Evolutionary conservation across 2,329 filamentous ascomycete species (phyloP), one percentile per base, ranked within the genome.

Genomic region (Monilinia vaccinii-corymbosi): DNA sequence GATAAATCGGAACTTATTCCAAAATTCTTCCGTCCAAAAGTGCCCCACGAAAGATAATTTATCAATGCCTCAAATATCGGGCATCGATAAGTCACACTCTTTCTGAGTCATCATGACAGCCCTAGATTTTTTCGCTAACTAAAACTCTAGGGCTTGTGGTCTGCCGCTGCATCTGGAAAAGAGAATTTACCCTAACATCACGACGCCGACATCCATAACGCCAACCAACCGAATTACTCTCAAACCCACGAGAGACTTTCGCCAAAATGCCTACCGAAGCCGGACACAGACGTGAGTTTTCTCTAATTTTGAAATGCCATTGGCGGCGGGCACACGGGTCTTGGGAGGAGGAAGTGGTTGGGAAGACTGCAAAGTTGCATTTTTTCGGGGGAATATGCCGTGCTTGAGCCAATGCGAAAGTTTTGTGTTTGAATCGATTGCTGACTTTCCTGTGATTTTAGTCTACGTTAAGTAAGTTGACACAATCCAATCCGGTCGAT

Each of bases 391-490:
- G n/a, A 42, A 56, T 23, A 14, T 55, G 40, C 18, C 10, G 10
- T 32, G 32, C 46, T 40, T 4, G 18, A 18, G 46, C 44, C 28
- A 25, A 36, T 40, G 31, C 23, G 25, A 16, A 2, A 18, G 10
- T 32, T 25, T 58, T 46, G 25, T 46, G 40, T 23, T 25, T 34
- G 48, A 62, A 60, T 64, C 50, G 59, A 65, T 58, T 66, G 66
- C 71, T 72, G 62, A 72, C 67, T 62, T 67, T 63, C 58, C 65
- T 63, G 47, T 49, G 23, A 23, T 64, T 74, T 46, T 74, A 92
- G 88, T 92, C 83, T 93, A 92, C 78, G 89, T 92, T 78, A 92
- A 92, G 88, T 91, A 80, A 90, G 88, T 88, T 36, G 72, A 67
- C 65, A 67, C 66, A 64, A 63, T 65, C 62, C 63, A 60, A 31